phyloP scores from a whole-genome alignment of 306 rosid genomes.

The Aeschynomene evenia region DNA sequence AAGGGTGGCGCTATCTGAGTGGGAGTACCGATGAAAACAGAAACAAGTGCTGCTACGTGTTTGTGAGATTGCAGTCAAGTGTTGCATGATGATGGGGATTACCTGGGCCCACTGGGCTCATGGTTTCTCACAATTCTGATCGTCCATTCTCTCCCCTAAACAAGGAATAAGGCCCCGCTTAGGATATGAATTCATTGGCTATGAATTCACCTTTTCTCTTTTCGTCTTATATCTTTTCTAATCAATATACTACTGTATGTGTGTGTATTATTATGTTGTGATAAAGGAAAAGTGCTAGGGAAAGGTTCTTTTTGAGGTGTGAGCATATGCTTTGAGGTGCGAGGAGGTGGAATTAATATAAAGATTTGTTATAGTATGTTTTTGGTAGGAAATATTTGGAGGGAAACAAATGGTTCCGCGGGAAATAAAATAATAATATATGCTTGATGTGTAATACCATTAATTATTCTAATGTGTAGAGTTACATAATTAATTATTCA shows the following conservation, averaged over 20 bases:
- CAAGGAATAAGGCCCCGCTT: conserved; percentile 6
- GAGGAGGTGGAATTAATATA: background rate
- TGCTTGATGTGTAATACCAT: background rate
- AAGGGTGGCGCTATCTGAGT: conserved; percentile 37
- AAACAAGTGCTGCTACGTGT: conserved; percentile 28
- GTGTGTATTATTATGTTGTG: background rate
- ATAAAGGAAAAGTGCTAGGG: background rate
- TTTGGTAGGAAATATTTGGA: background rate
- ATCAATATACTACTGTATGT: background rate
- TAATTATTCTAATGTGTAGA: background rate
- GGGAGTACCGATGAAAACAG: background rate
- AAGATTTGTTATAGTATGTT: background rate
- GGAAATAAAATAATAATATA: background rate
- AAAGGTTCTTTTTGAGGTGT: conserved; percentile 15
- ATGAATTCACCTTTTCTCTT: background rate
- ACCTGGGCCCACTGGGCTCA: conserved; percentile 23
- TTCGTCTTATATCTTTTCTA: background rate
- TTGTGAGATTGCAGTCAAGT: background rate
- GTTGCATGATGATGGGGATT: conserved; percentile 14
- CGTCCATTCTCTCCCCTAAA: conserved; percentile 29
- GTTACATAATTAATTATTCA: background rate
- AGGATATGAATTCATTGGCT: conserved; percentile 35
- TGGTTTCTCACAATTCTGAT: background rate
- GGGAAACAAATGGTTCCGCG: background rate
- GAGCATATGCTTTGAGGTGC: conserved; percentile 8